Percentiles rank a stretch among this genome's conserved stretches.
Conservation (phyloP, 2,329 filamentous ascomycete species). For the Ascochyta rabiei region DNA sequence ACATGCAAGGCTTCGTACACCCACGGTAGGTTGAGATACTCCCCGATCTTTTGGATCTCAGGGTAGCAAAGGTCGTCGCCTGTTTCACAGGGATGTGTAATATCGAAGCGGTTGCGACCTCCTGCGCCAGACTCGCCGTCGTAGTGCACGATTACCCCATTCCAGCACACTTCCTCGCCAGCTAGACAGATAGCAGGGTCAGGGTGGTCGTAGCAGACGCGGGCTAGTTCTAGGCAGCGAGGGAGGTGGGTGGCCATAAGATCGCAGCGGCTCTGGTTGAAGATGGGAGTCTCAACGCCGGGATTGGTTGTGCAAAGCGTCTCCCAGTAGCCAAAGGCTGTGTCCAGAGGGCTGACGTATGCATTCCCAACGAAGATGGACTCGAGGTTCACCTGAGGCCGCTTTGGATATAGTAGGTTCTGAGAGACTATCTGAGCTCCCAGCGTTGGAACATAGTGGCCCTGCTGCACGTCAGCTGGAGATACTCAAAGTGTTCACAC, state of each 20-base stretch:
- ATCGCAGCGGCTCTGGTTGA: constrained; percentile 55
- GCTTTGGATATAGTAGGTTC: constrained; percentile 50
- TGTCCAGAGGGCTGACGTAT: constrained; percentile 51
- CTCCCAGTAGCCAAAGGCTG: constrained; percentile 54
- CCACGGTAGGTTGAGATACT: constrained; percentile 44
- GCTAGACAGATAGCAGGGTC: constrained; percentile 52
- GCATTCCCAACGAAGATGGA: constrained; percentile 57
- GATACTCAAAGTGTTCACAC: neutral
- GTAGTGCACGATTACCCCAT: constrained; percentile 50
- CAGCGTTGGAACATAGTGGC: constrained; percentile 56
- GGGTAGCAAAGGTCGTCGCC: constrained; percentile 49
- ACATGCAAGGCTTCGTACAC: constrained; percentile 43
- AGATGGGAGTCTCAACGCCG: constrained; percentile 50
- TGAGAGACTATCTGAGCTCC: constrained; percentile 54
- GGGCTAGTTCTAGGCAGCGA: constrained; percentile 52
- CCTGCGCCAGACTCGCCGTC: constrained; percentile 50
- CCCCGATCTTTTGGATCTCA: constrained; percentile 33
- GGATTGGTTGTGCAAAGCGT: constrained; percentile 56
- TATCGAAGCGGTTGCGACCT: constrained; percentile 54
- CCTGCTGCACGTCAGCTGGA: constrained; percentile 34
- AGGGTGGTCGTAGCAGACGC: constrained; percentile 49
- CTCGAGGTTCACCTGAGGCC: constrained; percentile 51
- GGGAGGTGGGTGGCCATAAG: constrained; percentile 55
- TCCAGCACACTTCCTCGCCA: constrained; percentile 46
- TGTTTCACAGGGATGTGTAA: constrained; percentile 48